phyloP scores from a whole-genome alignment of 257 asterid genomes.

The Primulina eburnea region DNA sequence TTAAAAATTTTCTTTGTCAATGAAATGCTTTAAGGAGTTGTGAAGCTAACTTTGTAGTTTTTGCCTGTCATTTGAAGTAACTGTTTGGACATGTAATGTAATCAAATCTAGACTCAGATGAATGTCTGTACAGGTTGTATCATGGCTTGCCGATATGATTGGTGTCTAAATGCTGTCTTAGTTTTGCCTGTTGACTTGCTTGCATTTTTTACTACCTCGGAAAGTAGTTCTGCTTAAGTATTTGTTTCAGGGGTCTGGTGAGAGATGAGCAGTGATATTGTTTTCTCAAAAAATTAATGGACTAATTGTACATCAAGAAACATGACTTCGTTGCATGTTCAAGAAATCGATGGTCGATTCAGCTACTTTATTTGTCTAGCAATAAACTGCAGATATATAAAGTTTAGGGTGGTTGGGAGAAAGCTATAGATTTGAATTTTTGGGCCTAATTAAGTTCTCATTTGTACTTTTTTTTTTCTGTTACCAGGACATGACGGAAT shows the following conservation, averaged over 20 bases:
- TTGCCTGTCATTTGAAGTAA: neutral
- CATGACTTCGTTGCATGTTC: neutral
- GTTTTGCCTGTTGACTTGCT: neutral
- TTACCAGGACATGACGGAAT: slow-evolving; percentile 40
- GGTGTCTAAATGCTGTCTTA: neutral
- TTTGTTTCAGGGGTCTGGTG: slow-evolving; percentile 1
- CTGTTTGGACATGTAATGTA: neutral
- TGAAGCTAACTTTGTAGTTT: neutral
- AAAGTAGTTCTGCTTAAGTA: neutral
- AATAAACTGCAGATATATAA: neutral
- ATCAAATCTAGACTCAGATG: neutral
- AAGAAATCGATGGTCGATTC: neutral
- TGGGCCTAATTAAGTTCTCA: neutral
- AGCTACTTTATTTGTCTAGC: neutral
- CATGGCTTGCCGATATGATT: neutral
- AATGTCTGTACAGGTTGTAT: neutral
- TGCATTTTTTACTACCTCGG: neutral
- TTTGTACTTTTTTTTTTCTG: slow-evolving; percentile 1
- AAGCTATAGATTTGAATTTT: neutral
- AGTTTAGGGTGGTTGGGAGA: neutral
- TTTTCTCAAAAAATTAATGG: neutral
- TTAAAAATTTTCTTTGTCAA: neutral
- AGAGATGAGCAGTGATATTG: neutral
- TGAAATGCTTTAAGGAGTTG: neutral
- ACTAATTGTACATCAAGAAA: neutral